Evolutionary conservation across 495 filamentous ascomycete species (phyloP), one percentile per base, ranked within the genome.

Genomic region (Aspergillus conjunctus): DNA sequence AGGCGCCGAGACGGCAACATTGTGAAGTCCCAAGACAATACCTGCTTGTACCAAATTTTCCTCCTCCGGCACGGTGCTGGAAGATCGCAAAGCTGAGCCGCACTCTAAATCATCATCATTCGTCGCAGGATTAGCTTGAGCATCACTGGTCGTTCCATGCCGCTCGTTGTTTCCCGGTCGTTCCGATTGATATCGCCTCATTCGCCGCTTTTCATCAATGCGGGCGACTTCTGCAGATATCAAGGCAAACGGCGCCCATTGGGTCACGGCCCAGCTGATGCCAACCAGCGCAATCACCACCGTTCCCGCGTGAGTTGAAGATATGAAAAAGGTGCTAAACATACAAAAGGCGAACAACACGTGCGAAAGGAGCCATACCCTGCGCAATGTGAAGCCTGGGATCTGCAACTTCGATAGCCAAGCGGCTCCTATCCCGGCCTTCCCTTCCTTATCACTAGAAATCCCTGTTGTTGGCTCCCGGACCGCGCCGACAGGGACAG

Each of bases 161-260:
- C 45, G 59, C n/a, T 60, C 55, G 33, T 48, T 44, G 30, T 51
- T 44, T 11, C 14, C 45, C 15, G 60, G 44, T 22, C 57, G 33
- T 54, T 65, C 68, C 37, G 74, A 54, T 22, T 72, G 73, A 14
- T 68, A 77, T 15, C 79, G 73, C 43, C 77, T 79, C 18, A 81
- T 73, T 20, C 89, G 87, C 51, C 86, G 81, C 20, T 88, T 77
- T 50, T 87, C 83, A 66, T 96, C 90, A 32, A 90, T 85, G 54
- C 87, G 87, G 51, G 85, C 85, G 44, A 97, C 90, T 73, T 97
- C 92, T 34, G 89, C 88, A 51, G 88, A 88, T 67, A 97, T 96
- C 62, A 97, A 87, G 37, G 92, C 92, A 78, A 93, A 97, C 0
- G 92, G 92, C 0, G 91, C 92, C 92, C 92, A 97, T 32, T 92